Evolutionary conservation across 257 asterid species (phyloP).

Genomic region (Thymus mandschuricus): DNA sequence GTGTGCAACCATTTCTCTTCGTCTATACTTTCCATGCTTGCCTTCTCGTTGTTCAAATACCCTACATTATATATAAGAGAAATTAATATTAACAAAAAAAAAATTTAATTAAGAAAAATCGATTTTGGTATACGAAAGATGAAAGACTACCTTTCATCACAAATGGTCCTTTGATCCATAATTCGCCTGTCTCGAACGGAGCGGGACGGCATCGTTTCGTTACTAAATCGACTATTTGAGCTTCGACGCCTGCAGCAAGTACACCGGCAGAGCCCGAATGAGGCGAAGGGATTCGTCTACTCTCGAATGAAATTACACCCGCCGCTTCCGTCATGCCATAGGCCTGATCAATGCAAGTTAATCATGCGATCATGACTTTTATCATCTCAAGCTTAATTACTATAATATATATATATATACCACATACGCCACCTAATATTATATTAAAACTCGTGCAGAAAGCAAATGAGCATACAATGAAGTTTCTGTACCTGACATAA

Average conservation of each 20-base stretch:
- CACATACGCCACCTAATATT: too few relatives aligned
- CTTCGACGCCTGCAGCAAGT: conserved; percentile 37
- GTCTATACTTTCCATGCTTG: conserved; percentile 42
- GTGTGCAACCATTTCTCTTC: conserved; percentile 45
- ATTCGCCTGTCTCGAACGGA: conserved; percentile 39
- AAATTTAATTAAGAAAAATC: too few relatives aligned
- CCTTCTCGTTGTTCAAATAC: conserved; percentile 41
- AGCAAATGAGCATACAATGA: too few relatives aligned
- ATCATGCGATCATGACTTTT: too few relatives aligned
- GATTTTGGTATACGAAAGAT: too few relatives aligned
- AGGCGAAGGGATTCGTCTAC: background rate
- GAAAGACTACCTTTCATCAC: conserved; percentile 42
- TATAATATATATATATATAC: too few relatives aligned
- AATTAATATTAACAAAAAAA: too few relatives aligned
- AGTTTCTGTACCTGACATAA: conserved; percentile 19
- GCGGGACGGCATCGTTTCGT: conserved; percentile 37
- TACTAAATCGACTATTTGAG: conserved; percentile 31
- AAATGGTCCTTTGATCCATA: conserved; percentile 38
- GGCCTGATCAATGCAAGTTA: background rate
- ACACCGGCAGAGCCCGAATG: conserved; percentile 34
- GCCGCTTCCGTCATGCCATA: conserved; percentile 51
- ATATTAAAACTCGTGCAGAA: too few relatives aligned
- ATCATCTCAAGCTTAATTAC: too few relatives aligned
- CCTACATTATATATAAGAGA: conserved; percentile 13
- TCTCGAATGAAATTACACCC: conserved; percentile 37